phyloP scores from a whole-genome alignment of 805 yeast species.

The Candida xiaguanensis region DNA sequence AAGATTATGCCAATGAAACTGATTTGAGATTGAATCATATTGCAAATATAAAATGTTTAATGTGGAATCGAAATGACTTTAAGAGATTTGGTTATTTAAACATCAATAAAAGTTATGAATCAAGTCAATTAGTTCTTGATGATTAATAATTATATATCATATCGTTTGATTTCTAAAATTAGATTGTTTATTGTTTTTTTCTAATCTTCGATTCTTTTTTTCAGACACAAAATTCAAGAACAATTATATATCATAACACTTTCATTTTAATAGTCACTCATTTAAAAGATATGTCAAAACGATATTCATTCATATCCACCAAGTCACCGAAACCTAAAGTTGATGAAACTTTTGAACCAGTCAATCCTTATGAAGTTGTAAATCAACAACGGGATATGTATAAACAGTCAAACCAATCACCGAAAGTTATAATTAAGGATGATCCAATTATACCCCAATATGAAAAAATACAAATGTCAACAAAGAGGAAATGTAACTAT shows the following conservation, averaged over 20 bases:
- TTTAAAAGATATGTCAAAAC: neutral
- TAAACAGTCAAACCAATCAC: constrained; percentile 17
- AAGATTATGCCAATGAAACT: constrained; percentile 7
- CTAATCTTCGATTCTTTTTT: neutral
- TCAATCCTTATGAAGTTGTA: constrained; percentile 25
- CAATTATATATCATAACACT: neutral
- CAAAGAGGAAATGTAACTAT: constrained; percentile 15
- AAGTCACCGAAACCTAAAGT: neutral
- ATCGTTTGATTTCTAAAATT: neutral
- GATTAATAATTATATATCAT: no score
- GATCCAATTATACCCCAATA: constrained; percentile 36
- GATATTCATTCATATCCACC: constrained; percentile 3
- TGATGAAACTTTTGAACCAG: constrained; percentile 6
- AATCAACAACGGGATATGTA: constrained; percentile 22
- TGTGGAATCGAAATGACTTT: neutral
- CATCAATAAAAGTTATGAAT: neutral
- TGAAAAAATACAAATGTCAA: constrained; percentile 23
- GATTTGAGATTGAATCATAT: neutral
- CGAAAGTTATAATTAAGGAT: constrained; percentile 30
- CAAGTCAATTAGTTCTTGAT: neutral
- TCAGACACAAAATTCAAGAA: neutral
- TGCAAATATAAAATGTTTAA: neutral
- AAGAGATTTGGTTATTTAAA: neutral
- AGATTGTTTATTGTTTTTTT: neutral
- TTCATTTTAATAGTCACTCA: neutral